Evolutionary conservation across 345 rosid genomes (phyloP), one percentile per base, ranked within the genome.

Genomic region (Eucalyptus brandiana): DNA sequence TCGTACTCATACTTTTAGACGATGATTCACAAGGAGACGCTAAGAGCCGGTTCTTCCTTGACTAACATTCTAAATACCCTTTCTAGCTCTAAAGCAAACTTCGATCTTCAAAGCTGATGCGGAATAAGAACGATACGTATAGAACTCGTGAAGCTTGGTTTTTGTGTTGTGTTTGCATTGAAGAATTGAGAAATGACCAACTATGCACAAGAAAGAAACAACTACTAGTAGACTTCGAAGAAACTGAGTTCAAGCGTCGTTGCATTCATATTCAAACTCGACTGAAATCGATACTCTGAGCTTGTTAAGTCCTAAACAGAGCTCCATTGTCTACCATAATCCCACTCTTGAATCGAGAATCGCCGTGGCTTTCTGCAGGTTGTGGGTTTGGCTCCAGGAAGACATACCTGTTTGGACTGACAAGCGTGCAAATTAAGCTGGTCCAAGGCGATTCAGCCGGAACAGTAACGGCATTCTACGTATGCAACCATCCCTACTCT

Each of bases 381-480:
- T 83, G 87, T 56, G 91, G 91, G 69, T 90, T 90, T 45, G 91
- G 54, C 86, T 90, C 91, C n/a, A 90, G 86, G 89, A 90, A 67
- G 51, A 85, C 44, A 37, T 90, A 90, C 91, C 23, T 90, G 86
- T 90, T 90, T 15, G 91, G 91, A 19, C 15, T 60, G 65, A 50
- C 53, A 9, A 90, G 80, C 21, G 17, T 60, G 40, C 88, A 90
- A 80, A 90, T 90, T 49, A 88, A 88, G 47, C 89, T 90, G 7
- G 91, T 90, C 14, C 49, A 86, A 86, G 91, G 91, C 45, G 91
- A 90, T 80, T 90, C 91, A 4, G 91, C 91, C 7, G 91, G 91
- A 50, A 83, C 91, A 4, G 89, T 90, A 51, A 90, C 91, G 12
- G 91, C 91, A 58, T 90, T 90, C 91, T 90, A 90, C 44, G 91